A percentile compares a stretch with the other conserved stretches of the same genome.
Evolutionary conservation across 2,329 filamentous ascomycete species (phyloP).

Genomic region (Trichoderma sp.): DNA sequence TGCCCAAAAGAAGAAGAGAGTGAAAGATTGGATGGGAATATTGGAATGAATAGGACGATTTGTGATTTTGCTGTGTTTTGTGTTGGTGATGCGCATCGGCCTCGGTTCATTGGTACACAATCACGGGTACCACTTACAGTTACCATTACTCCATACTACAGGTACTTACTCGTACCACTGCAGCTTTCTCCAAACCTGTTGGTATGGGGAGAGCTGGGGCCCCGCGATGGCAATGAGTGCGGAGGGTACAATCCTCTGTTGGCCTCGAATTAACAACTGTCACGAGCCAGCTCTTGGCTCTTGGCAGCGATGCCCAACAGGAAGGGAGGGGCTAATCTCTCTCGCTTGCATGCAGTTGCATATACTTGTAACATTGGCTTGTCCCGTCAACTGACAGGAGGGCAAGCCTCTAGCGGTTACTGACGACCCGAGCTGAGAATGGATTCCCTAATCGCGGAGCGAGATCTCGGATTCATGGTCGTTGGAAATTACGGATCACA

Average conservation of each 20-base stretch:
- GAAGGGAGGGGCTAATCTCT: background rate
- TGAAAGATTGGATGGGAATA: background rate
- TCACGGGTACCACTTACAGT: too few species aligned
- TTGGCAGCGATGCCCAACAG: conserved; percentile 2
- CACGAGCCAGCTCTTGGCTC: background rate
- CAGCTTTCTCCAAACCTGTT: background rate
- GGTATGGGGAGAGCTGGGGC: conserved; percentile 10
- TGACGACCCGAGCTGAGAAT: conserved; percentile 1
- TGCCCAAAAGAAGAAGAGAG: background rate
- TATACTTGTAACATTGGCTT: background rate
- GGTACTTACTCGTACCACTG: background rate
- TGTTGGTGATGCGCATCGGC: background rate
- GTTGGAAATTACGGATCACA: background rate
- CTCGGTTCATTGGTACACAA: too few species aligned
- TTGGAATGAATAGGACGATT: background rate
- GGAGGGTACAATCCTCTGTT: conserved; percentile 3
- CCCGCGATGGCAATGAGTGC: conserved; percentile 7
- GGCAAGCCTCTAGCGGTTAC: background rate
- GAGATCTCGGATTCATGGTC: background rate
- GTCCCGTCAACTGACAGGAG: background rate
- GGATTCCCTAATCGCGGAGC: background rate
- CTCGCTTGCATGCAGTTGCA: background rate
- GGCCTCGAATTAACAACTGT: background rate
- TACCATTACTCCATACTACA: background rate
- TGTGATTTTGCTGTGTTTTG: background rate